These are phyloP conservation scores for Cercophora samala DNA, from an alignment of 495 filamentous ascomycete genomes.

Conservation along the genomic window DNA sequence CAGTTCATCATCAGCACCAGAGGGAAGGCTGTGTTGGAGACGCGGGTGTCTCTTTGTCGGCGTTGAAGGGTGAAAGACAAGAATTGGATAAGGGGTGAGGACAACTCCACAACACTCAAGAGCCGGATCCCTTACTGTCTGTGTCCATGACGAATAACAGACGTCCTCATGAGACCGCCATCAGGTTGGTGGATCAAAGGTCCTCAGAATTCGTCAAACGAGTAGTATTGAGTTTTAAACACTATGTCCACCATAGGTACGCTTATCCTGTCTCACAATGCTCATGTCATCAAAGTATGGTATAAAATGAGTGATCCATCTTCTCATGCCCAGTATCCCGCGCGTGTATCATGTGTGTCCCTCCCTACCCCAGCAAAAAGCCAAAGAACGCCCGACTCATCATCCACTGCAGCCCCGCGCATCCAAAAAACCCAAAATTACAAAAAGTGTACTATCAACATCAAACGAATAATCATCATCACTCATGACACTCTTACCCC, in stretches of 20 bases:
- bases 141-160: too few species aligned
- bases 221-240: background rate
- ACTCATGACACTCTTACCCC: background rate
- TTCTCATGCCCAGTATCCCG: background rate
- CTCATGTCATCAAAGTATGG: background rate
- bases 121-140: too few species aligned
- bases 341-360: background rate
- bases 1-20: slow-evolving; percentile 32
- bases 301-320: background rate
- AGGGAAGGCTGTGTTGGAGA: slow-evolving; percentile 10
- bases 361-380: background rate
- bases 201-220: background rate
- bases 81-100: too few species aligned
- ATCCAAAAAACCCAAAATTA: background rate
- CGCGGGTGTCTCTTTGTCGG: background rate
- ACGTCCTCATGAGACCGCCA: too few species aligned
- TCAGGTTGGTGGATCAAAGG: background rate
- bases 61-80: too few species aligned
- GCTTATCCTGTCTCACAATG: background rate
- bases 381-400: background rate
- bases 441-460: background rate
- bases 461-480: background rate
- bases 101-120: too few species aligned
- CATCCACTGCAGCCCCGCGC: background rate
- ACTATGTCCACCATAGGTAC: background rate